Evolutionary conservation across 108 stramenopile genomes (phyloP), one percentile per base, ranked within the genome.

Genomic region (Seminavis robusta): DNA sequence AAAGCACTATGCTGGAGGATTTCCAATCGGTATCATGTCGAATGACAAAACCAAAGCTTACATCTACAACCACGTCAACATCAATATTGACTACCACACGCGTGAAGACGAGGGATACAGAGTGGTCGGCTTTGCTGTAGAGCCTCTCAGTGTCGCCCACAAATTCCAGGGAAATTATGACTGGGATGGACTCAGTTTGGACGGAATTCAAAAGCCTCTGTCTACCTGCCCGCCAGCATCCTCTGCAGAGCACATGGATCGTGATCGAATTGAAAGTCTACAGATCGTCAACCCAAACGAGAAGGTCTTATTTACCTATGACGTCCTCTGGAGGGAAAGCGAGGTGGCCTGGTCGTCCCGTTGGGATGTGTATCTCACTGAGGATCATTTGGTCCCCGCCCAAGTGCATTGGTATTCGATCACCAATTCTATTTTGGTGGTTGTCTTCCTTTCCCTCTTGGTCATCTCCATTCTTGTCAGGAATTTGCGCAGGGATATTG

Each of bases 401-500:
- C 87, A 97, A 62, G 97, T 99, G 30, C 97, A 98, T 63, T 98
- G 94, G 92, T 97, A 94, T 60, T 90, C 90, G 55, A 98, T 98
- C 57, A 85, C 95, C 49, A 98, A 97, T 62, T 90, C 88, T 20
- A 86, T 95, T 63, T 63, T 96, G 63, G 94, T 96, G n/a, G 93
- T 94, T 13, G 48, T 96, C 52, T 98, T 99, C 75, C 74, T 99
- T 19, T 90, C 92, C 25, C 63, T 95, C 29, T 63, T 99, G 51
- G 95, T 99, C 33, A 86, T 95, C 45, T 79, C 84, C 50, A 94
- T 97, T 61, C 72, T 99, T 72, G 91, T 97, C 36, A 90, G 97
- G 21, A 98, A 98, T 54, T 61, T 99, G 25, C 76, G 89, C 36
- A 73, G 90, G 25, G 96, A 99, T 71, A 94, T 99, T 76, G 83